Evolutionary conservation across 1,284 basidiomycete species (phyloP).

Genomic region (Thelephora terrestris): DNA sequence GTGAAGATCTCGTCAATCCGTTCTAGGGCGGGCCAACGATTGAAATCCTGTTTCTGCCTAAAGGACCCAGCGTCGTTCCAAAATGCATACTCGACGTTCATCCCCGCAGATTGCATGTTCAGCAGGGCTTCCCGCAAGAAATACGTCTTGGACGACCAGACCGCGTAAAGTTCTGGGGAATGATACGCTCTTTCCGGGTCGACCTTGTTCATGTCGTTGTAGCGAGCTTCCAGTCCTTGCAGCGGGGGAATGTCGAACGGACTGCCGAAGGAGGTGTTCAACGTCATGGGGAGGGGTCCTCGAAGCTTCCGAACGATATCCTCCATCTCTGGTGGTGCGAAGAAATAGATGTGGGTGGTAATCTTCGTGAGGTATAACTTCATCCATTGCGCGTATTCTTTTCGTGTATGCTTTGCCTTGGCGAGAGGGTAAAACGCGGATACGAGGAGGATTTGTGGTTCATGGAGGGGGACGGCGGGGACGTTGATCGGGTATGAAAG

Average conservation of each 20-base stretch:
- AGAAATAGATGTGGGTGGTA: neutral
- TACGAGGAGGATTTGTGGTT: neutral
- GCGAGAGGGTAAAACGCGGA: constrained; percentile 1
- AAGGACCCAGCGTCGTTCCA: neutral
- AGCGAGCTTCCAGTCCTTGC: neutral
- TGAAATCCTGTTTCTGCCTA: neutral
- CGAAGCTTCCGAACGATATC: neutral
- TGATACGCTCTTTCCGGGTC: neutral
- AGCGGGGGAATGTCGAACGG: neutral
- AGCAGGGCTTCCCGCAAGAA: neutral
- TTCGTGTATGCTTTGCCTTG: neutral
- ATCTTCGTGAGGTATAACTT: neutral
- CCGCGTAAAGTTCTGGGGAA: neutral
- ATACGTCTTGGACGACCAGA: neutral
- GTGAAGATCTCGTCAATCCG: neutral
- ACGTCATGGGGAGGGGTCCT: neutral
- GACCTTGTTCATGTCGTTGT: neutral
- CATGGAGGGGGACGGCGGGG: neutral
- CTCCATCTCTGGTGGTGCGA: neutral
- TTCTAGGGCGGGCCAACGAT: neutral
- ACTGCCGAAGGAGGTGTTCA: neutral
- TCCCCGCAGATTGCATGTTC: neutral
- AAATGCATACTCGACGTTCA: neutral
- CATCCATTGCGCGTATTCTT: neutral
- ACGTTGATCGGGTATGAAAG: neutral